Base-by-base conservation (phyloP, 2,329 filamentous ascomycete genomes). In the Knufia fluminis region DNA sequence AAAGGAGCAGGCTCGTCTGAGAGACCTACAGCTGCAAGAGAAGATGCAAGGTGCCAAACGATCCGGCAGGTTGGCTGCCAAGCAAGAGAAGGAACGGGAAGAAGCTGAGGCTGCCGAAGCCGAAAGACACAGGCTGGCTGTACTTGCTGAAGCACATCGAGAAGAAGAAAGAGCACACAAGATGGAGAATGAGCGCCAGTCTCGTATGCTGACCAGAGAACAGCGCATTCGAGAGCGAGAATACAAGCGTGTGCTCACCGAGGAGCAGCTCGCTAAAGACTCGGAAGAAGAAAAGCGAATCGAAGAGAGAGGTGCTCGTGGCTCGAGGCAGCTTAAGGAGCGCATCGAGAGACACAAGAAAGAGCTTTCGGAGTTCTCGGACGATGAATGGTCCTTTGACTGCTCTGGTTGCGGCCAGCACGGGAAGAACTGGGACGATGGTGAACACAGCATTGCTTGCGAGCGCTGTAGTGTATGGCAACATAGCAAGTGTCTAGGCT, bases 391-490 rank as follows among this genome's bases (percentile, higher is more conserved):
- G 92, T 78, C 88, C 33, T 98, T 98, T 59, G 92, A 98, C 64
- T 98, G 92, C 64, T 75, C 79, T 12, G 77, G 86, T 22, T 98
- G 92, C 64, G 91, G 91, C 22, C 77, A 89, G 19, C 83, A 95
- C 65, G 92, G 92, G 19, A 84, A 94, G 59, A 86, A 96, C 52
- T 62, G 81, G 53, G 92, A 98, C 60, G 92, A 97, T 64, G 92
- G 92, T 31, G 84, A 87, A 6, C 90, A 95, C 63, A 95, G 89
- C 64, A 82, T 98, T 56, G 86, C 90, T 23, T 98, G 92, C 68
- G 92, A 98, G 63, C 82, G 76, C 57, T 98, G 92, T 72, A 94
- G 84, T 62, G 83, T 94, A 42, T 98, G 92, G 92, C 91, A 97
- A 64, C 92, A 98, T 63, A 94, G 89, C 72, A 87, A 85, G 60